A percentile compares a stretch with the other conserved stretches of the same genome.
Conservation (phyloP, 139 green algal species). For the Tetraselmis chui region DNA sequence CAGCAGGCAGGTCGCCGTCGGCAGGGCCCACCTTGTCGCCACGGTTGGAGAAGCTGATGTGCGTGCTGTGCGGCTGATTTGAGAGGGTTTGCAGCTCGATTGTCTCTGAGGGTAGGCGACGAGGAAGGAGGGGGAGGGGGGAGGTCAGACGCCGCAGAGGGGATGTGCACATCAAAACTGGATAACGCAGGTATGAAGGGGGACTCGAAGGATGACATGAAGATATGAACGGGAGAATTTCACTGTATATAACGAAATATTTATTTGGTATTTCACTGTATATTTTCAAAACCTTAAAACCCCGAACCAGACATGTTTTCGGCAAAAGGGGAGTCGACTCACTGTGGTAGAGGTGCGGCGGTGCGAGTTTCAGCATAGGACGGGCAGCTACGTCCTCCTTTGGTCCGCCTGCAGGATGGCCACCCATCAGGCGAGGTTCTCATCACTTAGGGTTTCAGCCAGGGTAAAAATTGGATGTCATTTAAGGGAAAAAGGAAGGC, state of each 20-base stretch:
- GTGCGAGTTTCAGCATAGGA: constrained; percentile 37
- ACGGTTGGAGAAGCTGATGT: constrained; percentile 47
- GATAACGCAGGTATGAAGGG: too few relatives aligned
- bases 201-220: too few relatives aligned
- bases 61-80: constrained; percentile 41
- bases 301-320: too few relatives aligned
- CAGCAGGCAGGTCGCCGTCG: neutral
- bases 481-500: too few relatives aligned
- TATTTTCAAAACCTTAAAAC: too few relatives aligned
- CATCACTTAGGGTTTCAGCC: too few relatives aligned
- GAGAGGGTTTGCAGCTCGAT: neutral
- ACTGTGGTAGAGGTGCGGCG: constrained; percentile 37
- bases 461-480: neutral
- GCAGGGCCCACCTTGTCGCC: constrained; percentile 41
- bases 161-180: too few relatives aligned
- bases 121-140: neutral
- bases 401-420: constrained; percentile 5
- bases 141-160: too few relatives aligned
- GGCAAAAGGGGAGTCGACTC: neutral
- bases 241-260: too few relatives aligned
- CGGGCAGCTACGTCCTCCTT: constrained; percentile 1
- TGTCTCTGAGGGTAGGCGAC: neutral
- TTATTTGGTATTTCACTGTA: too few relatives aligned
- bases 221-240: too few relatives aligned
- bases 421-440: too few relatives aligned